Evolutionary conservation across 177 flowering plant species (phyloP), one percentile per base, ranked within the genome.

Genomic region (Tripterygium wilfordii): DNA sequence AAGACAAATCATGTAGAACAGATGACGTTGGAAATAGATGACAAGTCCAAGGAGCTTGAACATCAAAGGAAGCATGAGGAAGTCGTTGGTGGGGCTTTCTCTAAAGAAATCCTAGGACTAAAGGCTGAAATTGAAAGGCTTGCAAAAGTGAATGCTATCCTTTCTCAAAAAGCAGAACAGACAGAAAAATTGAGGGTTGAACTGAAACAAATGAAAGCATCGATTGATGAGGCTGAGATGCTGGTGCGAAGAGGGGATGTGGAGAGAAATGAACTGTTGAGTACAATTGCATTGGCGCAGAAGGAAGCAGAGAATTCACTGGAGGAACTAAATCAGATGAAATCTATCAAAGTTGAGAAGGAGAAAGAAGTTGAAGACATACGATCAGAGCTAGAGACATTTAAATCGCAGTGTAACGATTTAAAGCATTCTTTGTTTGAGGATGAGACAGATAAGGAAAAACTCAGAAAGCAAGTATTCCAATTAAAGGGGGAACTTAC

Each of bases 401-500:
- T 75, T 26, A 68, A 54, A 61, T 45, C 62, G 48, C 75, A 76
- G 64, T 79, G 62, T 51, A 54, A 69, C 51, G 70, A 76, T 33
- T 47, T 90, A 68, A 80, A 74, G 53, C 35, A 55, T 40, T 61
- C 81, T 23, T 45, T 69, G 36, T 49, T 41, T 36, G 84, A 76
- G 57, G 69, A 69, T 48, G 89, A 85, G 65, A 25, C 47, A 19
- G 95, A 88, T 67, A 90, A 77, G 50, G 89, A 81, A 54, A 76
- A 77, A 57, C 66, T 76, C 19, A 65, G 69, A 54, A 75, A 76
- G 66, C 79, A 85, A 58, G 69, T 76, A 8, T 43, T 62, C 42
- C 71, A 70, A 19, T 42, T 85, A 20, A 78, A 58, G 67, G 58
- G 40, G 23, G 88, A 83, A 23, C 68, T 81, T 6, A 66, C 62